phyloP scores from a whole-genome alignment of 2,329 filamentous ascomycete species.

The Albophoma yamanashiensis region DNA sequence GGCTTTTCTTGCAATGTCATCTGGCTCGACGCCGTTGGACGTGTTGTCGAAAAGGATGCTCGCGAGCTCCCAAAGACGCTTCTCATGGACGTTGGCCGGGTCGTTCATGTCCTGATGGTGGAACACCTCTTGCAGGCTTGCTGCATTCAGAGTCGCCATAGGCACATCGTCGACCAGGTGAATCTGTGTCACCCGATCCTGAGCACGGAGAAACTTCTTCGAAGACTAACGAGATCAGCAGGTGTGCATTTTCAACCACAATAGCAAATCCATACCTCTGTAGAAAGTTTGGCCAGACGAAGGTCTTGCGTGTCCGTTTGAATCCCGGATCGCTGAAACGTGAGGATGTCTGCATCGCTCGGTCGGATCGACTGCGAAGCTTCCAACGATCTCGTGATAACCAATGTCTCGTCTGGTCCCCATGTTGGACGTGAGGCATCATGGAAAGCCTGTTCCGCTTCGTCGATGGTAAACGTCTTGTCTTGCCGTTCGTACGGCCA shows the following conservation, averaged over 20 bases:
- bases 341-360: constrained; percentile 18
- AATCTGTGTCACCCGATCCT: constrained; percentile 46
- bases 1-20: constrained; percentile 40
- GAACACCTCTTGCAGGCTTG: constrained; percentile 25
- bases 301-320: constrained; percentile 55
- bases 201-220: constrained; percentile 41
- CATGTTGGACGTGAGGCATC: constrained; percentile 69
- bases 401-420: constrained; percentile 62
- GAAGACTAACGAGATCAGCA: constrained; percentile 32
- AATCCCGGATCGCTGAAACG: constrained; percentile 33
- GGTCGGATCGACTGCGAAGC: constrained; percentile 28
- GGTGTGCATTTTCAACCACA: neutral
- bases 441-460: constrained; percentile 58
- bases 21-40: constrained; percentile 27
- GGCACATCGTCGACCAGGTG: constrained; percentile 48
- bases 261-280: constrained; percentile 29
- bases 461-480: constrained; percentile 56
- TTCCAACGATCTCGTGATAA: constrained; percentile 37
- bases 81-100: constrained; percentile 49
- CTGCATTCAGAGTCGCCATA: constrained; percentile 34
- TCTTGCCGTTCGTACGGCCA: constrained; percentile 77
- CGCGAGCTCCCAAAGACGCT: constrained; percentile 73
- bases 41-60: constrained; percentile 74
- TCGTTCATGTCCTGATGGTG: constrained; percentile 29
- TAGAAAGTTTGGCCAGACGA: constrained; percentile 51